phyloP scores from a whole-genome alignment of 345 rosid species.

The Sisymbrium altissimum region DNA sequence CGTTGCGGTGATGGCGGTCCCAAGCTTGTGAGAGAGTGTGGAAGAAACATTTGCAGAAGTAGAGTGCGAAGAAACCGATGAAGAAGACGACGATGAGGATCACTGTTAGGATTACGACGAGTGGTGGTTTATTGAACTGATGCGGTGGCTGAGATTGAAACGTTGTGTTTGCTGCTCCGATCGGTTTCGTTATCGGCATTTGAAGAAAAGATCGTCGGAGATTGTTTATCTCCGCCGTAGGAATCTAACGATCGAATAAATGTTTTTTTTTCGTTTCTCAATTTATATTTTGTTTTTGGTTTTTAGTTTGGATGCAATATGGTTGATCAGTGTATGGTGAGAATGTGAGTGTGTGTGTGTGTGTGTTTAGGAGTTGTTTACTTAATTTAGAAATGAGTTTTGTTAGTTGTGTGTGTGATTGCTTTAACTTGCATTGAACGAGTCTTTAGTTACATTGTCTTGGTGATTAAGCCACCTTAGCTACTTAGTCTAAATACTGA shows the following conservation, averaged over 20 bases:
- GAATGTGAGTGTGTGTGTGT: not conserved
- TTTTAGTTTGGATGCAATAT: not conserved
- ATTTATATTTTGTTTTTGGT: not conserved
- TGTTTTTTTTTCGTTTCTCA: not conserved
- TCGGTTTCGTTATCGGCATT: constrained; percentile 32
- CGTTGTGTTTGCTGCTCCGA: not conserved
- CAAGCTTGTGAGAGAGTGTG: constrained; percentile 39
- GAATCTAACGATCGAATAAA: not conserved
- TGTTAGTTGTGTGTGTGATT: constrained; percentile 18
- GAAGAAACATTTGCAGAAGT: constrained; percentile 55
- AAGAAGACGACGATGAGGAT: constrained; percentile 57
- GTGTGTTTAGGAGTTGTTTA: constrained; percentile 19
- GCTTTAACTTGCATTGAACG: constrained; percentile 30
- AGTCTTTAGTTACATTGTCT: constrained; percentile 24
- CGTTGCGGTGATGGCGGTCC: constrained; percentile 32
- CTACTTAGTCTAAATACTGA: not conserved
- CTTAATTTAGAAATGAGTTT: constrained; percentile 26
- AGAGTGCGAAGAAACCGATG: constrained; percentile 52
- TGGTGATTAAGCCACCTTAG: constrained; percentile 4
- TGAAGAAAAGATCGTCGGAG: constrained; percentile 48
- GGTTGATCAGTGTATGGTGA: not conserved
- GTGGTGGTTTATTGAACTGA: constrained; percentile 37
- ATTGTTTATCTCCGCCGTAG: constrained; percentile 37
- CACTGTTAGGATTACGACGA: constrained; percentile 44
- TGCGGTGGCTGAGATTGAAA: not conserved